Evolutionary conservation across 148 eudicot species (phyloP).

Genomic region (Rheum nobile): DNA sequence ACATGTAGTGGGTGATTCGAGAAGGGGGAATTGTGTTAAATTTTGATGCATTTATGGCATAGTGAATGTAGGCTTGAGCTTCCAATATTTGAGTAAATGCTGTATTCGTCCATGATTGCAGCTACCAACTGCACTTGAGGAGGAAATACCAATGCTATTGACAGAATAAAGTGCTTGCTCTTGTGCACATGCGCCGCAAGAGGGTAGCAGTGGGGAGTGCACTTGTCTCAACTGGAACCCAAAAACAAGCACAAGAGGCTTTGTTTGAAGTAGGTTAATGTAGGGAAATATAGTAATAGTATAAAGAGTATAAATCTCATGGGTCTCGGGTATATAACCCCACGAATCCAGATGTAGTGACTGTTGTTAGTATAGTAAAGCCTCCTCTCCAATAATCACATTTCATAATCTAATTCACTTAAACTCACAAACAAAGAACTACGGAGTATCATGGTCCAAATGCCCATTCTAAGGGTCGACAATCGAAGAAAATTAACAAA

Average conservation of each 20-base stretch:
- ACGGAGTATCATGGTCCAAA: too few species aligned
- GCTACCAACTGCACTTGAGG: constrained; percentile 36
- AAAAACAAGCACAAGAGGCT: background rate
- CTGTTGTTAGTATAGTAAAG: too few species aligned
- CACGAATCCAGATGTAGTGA: constrained; percentile 1
- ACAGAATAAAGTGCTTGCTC: constrained; percentile 33
- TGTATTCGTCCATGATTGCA: constrained; percentile 18
- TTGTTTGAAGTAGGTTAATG: background rate
- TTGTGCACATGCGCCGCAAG: background rate
- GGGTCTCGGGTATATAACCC: background rate
- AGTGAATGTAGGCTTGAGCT: background rate
- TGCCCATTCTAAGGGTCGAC: too few species aligned
- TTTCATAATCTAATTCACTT: too few species aligned
- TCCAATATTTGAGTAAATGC: background rate
- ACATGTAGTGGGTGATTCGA: too few species aligned
- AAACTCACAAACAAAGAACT: too few species aligned
- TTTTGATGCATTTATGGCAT: background rate
- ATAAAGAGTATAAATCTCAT: background rate
- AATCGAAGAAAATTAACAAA: too few species aligned
- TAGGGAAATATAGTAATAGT: background rate
- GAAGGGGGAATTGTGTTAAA: background rate
- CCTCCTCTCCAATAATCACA: too few species aligned
- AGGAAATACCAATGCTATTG: constrained; percentile 39
- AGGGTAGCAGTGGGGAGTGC: background rate
- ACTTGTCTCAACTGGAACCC: background rate